Conservation (phyloP, 2,329 filamentous ascomycete species). For the Dichotomopilus funicola region DNA sequence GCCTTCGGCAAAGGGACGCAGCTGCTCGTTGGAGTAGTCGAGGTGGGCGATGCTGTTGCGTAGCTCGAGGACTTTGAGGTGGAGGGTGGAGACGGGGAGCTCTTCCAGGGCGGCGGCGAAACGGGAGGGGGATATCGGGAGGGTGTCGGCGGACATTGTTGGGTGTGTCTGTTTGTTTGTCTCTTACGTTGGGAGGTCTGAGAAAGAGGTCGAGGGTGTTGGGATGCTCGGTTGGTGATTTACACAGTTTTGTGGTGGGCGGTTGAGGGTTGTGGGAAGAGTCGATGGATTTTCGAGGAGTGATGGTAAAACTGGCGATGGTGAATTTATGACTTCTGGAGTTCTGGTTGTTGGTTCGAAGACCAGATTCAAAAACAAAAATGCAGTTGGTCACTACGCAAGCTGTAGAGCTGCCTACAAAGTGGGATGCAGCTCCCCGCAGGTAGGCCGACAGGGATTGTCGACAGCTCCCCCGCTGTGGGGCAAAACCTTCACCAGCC, state of each 20-base stretch:
- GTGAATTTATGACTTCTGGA: no score
- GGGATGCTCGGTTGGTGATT: neutral
- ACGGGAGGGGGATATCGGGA: slow-evolving; percentile 54
- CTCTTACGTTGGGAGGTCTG: neutral
- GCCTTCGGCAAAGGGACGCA: slow-evolving; percentile 59
- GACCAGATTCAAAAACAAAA: neutral
- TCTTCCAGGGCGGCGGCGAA: slow-evolving; percentile 63
- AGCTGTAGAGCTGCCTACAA: slow-evolving; percentile 14
- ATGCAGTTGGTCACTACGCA: slow-evolving; percentile 8
- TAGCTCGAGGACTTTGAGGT: slow-evolving; percentile 69
- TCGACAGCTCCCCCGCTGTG: neutral
- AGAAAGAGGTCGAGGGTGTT: neutral
- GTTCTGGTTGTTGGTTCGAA: neutral
- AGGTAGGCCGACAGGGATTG: neutral
- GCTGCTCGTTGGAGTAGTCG: slow-evolving; percentile 65
- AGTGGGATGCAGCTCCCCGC: neutral
- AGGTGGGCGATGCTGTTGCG: slow-evolving; percentile 70
- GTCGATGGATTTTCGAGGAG: neutral
- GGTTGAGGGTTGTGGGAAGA: neutral
- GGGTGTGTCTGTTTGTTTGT: neutral
- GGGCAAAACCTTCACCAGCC: neutral
- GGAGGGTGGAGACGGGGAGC: slow-evolving; percentile 59
- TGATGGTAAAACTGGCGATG: no score
- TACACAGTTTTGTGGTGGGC: neutral
- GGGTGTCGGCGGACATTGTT: slow-evolving; percentile 55